Evolutionary conservation across 345 rosid genomes (phyloP), one percentile per base, ranked within the genome.

Genomic region (Combretum micranthum): DNA sequence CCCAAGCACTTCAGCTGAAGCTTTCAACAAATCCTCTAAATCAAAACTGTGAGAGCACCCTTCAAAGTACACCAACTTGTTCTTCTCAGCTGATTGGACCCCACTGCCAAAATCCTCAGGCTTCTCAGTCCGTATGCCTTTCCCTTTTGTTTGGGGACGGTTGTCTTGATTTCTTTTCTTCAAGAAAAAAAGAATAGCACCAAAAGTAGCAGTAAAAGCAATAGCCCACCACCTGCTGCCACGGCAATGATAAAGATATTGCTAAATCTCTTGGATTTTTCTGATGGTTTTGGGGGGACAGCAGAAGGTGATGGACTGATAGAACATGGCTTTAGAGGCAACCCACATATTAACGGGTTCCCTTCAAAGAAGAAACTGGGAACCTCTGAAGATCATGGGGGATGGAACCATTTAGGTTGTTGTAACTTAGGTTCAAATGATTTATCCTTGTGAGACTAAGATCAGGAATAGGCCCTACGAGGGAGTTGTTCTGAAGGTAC

Each of bases 1-100:
- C 18, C 99, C 99, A 7, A 93, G 71, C 57, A 93, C 97, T 76
- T 88, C 96, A 49, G 99, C 97, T 0, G 99, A 93, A 63, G 99
- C 99, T 76, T 94, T 82, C 42, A 93, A 71, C 63, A 93, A 66
- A 69, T 93, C 97, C 67, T 89, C 97, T 4, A 93, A 89, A 68
- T 93, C 97, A 43, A 88, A 93, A 51, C 71, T 85, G 64, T 77
- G 77, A 0, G 89, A 81, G 63, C 83, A 78, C 13, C 96, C 99
- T 71, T 80, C 91, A 55, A 86, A 88, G 83, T 89, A 93, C 43
- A 89, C 91, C 78, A 93, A 65, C 84, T 85, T 85, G 86, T 93
- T 89, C 78, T 89, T 93, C 86, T 93, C 99, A 3, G 89, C 83
- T 44, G 86, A 95, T 67, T 87, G 97, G 57, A 87, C 90, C 17